phyloP scores from a whole-genome alignment of 2,329 filamentous ascomycete genomes.

The Aspergillus ochraceus region DNA sequence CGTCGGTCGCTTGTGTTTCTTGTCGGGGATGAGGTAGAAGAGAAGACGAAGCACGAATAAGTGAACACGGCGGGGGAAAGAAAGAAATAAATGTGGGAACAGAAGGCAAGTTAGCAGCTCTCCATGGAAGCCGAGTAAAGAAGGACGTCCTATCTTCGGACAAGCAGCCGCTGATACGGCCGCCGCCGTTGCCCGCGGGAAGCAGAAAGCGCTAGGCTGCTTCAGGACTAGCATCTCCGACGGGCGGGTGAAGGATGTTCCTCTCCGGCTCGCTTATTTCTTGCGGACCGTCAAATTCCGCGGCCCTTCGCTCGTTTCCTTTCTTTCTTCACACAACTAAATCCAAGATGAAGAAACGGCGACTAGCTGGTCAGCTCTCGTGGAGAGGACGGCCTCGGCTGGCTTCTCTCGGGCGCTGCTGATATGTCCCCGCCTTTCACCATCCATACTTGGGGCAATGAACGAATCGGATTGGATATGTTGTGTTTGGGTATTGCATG shows the following conservation, averaged over 20 bases:
- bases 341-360: slow-evolving; percentile 43
- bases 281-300: background rate
- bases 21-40: background rate
- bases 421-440: slow-evolving; percentile 38
- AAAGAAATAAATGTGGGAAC: slow-evolving; percentile 19
- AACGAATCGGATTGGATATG: slow-evolving; percentile 38
- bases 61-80: slow-evolving; percentile 17
- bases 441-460: slow-evolving; percentile 35
- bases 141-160: slow-evolving; percentile 22
- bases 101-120: slow-evolving; percentile 9
- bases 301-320: slow-evolving; percentile 6
- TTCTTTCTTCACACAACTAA: slow-evolving; percentile 42
- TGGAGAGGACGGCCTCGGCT: slow-evolving; percentile 28
- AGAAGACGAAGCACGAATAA: background rate
- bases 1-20: slow-evolving; percentile 21
- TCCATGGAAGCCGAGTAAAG: slow-evolving; percentile 10
- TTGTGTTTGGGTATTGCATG: slow-evolving; percentile 19
- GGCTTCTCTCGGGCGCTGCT: slow-evolving; percentile 39
- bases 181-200: slow-evolving; percentile 39
- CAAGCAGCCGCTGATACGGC: slow-evolving; percentile 19
- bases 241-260: slow-evolving; percentile 7
- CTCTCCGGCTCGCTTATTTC: slow-evolving; percentile 15
- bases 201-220: slow-evolving; percentile 28
- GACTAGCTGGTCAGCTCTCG: slow-evolving; percentile 38
- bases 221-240: slow-evolving; percentile 20